These are phyloP conservation scores for Penicillium sp. DNA, from an alignment of 2,329 filamentous ascomycete species.

Conservation along the genomic window DNA sequence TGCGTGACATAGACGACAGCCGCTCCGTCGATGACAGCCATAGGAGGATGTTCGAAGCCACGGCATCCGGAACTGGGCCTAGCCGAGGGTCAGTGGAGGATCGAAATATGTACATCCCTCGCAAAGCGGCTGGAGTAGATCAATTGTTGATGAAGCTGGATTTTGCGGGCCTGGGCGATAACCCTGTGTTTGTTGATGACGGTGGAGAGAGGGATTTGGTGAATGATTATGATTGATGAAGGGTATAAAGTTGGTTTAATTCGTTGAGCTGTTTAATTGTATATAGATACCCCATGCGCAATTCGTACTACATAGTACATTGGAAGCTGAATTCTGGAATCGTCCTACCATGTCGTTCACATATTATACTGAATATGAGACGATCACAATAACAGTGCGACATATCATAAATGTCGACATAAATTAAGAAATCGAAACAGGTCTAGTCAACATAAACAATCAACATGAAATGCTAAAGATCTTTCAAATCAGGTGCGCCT, in stretches of 20 bases:
- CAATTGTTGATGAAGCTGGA: constrained; percentile 88
- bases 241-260: neutral
- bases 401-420: neutral
- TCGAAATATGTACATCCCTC: constrained; percentile 59
- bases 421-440: neutral
- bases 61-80: constrained; percentile 10
- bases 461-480: neutral
- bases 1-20: constrained; percentile 59
- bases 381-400: no score
- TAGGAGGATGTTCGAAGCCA: constrained; percentile 30
- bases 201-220: constrained; percentile 3
- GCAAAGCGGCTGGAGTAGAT: constrained; percentile 75
- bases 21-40: constrained; percentile 38
- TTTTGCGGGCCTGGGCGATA: constrained; percentile 37
- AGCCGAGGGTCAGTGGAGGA: constrained; percentile 25
- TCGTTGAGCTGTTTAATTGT: neutral
- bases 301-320: neutral
- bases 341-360: neutral
- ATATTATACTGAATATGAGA: neutral
- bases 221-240: constrained; percentile 7
- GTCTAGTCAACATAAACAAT: no score
- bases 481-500: neutral
- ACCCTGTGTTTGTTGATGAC: constrained; percentile 1
- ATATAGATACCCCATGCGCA: neutral
- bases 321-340: neutral